Base-by-base conservation (phyloP, 108 stramenopile species). In the Conticribra guillardii region DNA sequence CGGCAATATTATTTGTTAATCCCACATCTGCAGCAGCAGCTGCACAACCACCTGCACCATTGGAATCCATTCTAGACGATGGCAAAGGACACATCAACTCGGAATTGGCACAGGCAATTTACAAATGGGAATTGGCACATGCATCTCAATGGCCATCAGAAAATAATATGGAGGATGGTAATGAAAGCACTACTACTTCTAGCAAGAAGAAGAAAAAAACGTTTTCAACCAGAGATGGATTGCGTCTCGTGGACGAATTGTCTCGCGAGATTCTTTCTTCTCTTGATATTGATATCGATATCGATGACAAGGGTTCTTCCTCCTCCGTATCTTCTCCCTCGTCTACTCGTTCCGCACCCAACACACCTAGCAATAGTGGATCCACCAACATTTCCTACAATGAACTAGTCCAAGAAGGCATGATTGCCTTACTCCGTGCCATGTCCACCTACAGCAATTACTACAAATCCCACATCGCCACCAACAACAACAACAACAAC, bases 351-450 rank as follows among this genome's bases (percentile, higher is more conserved):
- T 22, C 23, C 27, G 2, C 28, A 54, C 16, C 23, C 28, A 37
- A 24, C 46, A 19, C n/a, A 3, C 5, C 37, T 5, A 11, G 8
- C 37, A 9, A 5, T 5, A 19, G 5, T 23, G 67, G 32, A 1
- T 26, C 49, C 28, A 49, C 26, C 0, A 37, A 58, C 16, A 19
- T 64, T 37, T 76, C 77, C n/a, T 77, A 80, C 60, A 58, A 49
- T 21, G 88, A 89, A 52, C 55, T 86, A 53, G 72, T 86, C 50
- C 88, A 89, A 64, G 88, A 89, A 60, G 88, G 88, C 9, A 73
- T 89, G 58, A 72, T 86, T 23, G 85, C 85, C 0, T 54, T 89
- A 22, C 73, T 89, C 54, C 67, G 71, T 26, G 79, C 85, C 66
- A 82, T 84, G 68, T 85, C 73, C 50, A 76, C 55, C 37, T 71